Base-by-base conservation (phyloP, 495 filamentous ascomycete species). In the Bathelium albidoporum region DNA sequence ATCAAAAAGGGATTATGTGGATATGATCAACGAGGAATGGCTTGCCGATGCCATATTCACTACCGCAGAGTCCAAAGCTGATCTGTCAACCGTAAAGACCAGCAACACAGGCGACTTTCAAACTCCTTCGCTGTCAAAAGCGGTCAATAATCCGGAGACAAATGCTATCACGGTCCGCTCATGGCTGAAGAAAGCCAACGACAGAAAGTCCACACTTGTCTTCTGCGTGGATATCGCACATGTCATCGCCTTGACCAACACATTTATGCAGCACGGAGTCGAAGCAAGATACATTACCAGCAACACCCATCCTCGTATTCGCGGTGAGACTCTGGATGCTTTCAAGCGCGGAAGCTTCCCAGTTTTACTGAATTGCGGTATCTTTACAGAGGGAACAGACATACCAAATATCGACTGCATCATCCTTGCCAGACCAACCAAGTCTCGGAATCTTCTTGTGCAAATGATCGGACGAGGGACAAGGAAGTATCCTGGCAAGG, bases 391-490 rank as follows among this genome's bases (percentile, higher is more conserved):
- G 77, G 93, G 88, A 16, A 99, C 95, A 11, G 94, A 99, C 70
- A 94, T 97, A 20, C 94, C 94, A 2, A 97, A 97, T 71, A 90
- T 97, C 63, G 94, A 99, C 72, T 97, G 94, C 64, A 81, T 99
- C 11, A 71, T 99, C 14, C 79, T 99, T 44, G 92, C 90, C 5
- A 78, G 95, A 36, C 94, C 94, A 2, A 99, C 94, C 10, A 83
- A 85, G 61, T 97, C 94, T 18, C 84, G 87, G 24, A 97, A 96
- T 66, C 79, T 99, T 9, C 80, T 99, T 1, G 85, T 96, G 3
- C 94, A 99, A 72, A 99, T 99, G 94, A 95, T 99, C 58, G 94
- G 94, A 0, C 85, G 94, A 64, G 94, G 94, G 0, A 87, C 97
- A 81, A 85, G 94, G 36, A 75, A 96, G 32, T 80, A 87, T 70